These are phyloP conservation scores for Penicillium decumbens DNA, from an alignment of 2,329 filamentous ascomycete species.

Conservation along the genomic window DNA sequence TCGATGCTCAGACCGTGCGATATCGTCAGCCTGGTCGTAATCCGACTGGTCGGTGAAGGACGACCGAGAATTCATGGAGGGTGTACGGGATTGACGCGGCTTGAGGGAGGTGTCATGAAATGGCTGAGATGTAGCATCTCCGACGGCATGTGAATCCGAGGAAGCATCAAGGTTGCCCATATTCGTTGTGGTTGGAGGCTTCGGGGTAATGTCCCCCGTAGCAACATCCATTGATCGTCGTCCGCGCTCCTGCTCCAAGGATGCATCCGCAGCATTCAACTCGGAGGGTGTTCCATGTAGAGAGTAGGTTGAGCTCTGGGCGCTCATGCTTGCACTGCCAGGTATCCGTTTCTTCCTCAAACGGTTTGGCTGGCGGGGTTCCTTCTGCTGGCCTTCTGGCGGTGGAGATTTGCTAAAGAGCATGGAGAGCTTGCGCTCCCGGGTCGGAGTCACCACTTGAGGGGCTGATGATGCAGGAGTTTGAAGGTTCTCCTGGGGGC, in stretches of 20 bases:
- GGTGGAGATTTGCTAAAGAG: constrained; percentile 66
- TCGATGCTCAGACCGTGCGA: constrained; percentile 53
- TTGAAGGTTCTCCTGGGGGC: constrained; percentile 44
- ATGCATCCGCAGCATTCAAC: constrained; percentile 34
- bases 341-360: constrained; percentile 80
- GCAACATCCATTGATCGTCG: constrained; percentile 10
- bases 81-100: constrained; percentile 67
- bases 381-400: constrained; percentile 55
- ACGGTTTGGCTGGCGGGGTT: constrained; percentile 73
- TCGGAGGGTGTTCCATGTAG: constrained; percentile 49
- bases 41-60: constrained; percentile 77
- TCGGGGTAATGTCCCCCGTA: constrained; percentile 33
- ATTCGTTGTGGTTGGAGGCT: constrained; percentile 30
- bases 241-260: constrained; percentile 28
- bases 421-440: constrained; percentile 63
- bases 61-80: constrained; percentile 68
- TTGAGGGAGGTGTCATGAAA: constrained; percentile 53
- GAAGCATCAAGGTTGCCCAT: constrained; percentile 25
- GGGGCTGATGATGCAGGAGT: constrained; percentile 40
- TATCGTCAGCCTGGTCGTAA: constrained; percentile 66
- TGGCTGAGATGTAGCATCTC: constrained; percentile 42
- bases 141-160: constrained; percentile 23
- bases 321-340: constrained; percentile 74
- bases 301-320: constrained; percentile 83
- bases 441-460: constrained; percentile 53